Percentiles rank a stretch among this genome's conserved stretches.
Evolutionary conservation across 345 rosid species (phyloP).

Genomic region (Populus simonii): DNA sequence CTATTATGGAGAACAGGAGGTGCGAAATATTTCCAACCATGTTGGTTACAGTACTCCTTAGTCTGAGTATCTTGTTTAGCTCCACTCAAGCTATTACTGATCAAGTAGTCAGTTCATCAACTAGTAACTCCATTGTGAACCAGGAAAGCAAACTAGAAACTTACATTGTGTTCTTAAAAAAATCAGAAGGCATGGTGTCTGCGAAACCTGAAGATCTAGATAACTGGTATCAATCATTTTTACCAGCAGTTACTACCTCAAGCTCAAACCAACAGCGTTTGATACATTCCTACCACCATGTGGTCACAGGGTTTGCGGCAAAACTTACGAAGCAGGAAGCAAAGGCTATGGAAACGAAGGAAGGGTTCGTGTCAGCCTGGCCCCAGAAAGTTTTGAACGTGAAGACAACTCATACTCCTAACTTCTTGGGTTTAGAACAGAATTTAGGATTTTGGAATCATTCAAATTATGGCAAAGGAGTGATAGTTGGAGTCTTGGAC

Average conservation of each 20-base stretch:
- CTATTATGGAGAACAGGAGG: neutral
- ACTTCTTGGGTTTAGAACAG: constrained; percentile 15
- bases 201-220: constrained; percentile 18
- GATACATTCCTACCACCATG: constrained; percentile 25
- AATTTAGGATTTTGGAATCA: constrained; percentile 14
- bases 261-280: constrained; percentile 17
- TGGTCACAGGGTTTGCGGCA: constrained; percentile 31
- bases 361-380: constrained; percentile 23
- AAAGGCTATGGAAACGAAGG: constrained; percentile 13
- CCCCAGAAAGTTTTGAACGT: constrained; percentile 23
- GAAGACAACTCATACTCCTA: constrained; percentile 16
- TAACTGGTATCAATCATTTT: constrained; percentile 28
- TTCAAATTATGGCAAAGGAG: constrained; percentile 17
- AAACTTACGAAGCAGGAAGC: constrained; percentile 24
- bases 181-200: constrained; percentile 13
- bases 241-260: constrained; percentile 18
- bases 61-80: neutral
- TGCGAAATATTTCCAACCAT: neutral
- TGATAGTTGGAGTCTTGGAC: constrained; percentile 20
- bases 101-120: neutral
- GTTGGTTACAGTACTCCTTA: neutral
- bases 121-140: neutral
- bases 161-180: constrained; percentile 26
- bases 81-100: neutral
- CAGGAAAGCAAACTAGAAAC: constrained; percentile 15